Evolutionary conservation across 371 early-diverging fungal species (phyloP).

Genomic region (Syncephalastrum monosporum): DNA sequence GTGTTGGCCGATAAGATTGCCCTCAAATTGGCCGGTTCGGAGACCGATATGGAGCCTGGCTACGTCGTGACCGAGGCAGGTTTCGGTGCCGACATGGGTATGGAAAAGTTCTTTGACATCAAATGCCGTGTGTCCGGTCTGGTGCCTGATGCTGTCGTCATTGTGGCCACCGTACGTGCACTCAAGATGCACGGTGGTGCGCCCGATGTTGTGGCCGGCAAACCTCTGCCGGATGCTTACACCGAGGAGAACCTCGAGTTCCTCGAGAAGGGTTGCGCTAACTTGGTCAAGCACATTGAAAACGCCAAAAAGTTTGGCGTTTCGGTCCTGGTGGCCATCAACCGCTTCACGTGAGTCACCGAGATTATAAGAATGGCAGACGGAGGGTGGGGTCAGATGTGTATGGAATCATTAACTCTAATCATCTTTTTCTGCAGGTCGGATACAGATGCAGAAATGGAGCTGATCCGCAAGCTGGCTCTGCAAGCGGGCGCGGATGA

Average conservation of each 20-base stretch:
- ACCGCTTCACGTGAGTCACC: conserved; percentile 70
- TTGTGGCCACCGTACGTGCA: conserved; percentile 94
- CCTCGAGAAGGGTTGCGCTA: conserved; percentile 79
- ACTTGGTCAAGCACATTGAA: conserved; percentile 86
- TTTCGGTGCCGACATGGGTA: conserved; percentile 98
- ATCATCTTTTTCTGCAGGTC: conserved; percentile 33
- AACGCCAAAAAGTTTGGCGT: conserved; percentile 90
- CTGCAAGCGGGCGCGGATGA: conserved; percentile 84
- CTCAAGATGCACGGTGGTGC: conserved; percentile 98
- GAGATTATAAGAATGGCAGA: background rate
- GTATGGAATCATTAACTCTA: background rate
- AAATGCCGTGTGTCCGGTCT: conserved; percentile 92
- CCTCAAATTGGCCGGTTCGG: conserved; percentile 84
- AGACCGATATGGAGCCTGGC: conserved; percentile 68
- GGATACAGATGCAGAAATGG: conserved; percentile 88
- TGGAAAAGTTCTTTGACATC: conserved; percentile 98
- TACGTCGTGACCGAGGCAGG: conserved; percentile 97
- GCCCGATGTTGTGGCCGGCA: conserved; percentile 93
- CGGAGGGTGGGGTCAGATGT: background rate
- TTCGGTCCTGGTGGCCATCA: conserved; percentile 92
- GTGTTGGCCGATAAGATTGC: conserved; percentile 94
- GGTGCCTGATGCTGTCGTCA: conserved; percentile 88
- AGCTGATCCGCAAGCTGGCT: conserved; percentile 71
- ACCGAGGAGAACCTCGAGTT: conserved; percentile 82
- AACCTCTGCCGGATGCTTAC: conserved; percentile 87